Base-by-base conservation (phyloP, 768 basidiomycete genomes). In the Pluteus cervinus region DNA sequence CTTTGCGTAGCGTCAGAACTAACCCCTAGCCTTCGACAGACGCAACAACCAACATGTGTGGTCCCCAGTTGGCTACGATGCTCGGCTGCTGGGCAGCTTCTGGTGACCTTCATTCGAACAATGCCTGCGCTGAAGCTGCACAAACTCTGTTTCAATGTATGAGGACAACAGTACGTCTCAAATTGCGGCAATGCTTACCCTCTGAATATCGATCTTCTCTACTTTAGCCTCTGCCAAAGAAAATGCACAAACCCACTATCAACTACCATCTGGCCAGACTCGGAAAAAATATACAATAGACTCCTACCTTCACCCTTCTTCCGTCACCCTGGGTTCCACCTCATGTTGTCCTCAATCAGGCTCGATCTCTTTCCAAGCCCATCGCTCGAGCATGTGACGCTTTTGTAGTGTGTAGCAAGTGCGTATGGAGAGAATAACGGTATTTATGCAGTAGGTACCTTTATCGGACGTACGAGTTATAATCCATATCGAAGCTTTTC, bases 201-300 rank as follows among this genome's bases (percentile, higher is more conserved):
- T 42, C 11, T 37, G 39, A 36, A 30, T 15, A 20, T 29, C 12
- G 32, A 7, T 25, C 9, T 16, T 16, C 16, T 40, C 24, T 38
- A 31, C 10, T 43, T 9, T 52, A 91, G 87, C 81, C 83, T 8
- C 66, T 79, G 53, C 68, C 72, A 33, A 76, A 76, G 43, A 86
- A 81, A 54, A 58, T 60, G 29, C 86, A 80, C 36, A 73, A 71
- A 53, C 75, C 89, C 23, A 79, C 84, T 23, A 90, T 93, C 66
- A 92, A 93, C 60, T 92, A 88, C 57, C 87, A 91, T 58, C 76
- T 92, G 47, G 81, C 85, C 49, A 76, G 87, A 57, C 68, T 90
- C 45, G 72, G 76, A 44, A 86, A 85, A 55, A 75, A 69, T 43
- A 71, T 79, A 48, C 84, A 84, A 71, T 84, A 75, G 66, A 65